Evolutionary conservation across 176 grass and related monocot species (phyloP), one percentile per base, ranked within the genome.

Genomic region (Oryza glumipatula): DNA sequence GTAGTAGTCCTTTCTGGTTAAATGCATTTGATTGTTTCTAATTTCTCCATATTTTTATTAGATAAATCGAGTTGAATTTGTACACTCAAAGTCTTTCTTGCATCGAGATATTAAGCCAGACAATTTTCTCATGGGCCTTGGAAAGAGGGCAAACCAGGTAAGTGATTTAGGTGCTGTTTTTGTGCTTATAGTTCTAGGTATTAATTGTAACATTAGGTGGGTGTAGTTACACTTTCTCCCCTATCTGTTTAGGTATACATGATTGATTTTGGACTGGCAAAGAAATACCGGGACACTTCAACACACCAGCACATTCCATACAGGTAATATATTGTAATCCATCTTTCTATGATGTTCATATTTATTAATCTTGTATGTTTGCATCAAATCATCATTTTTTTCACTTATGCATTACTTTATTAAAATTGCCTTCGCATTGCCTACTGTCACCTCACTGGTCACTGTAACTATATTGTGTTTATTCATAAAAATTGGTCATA

Each of bases 91-190:
- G 77, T 97, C 86, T 17, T 97, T 97, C 76, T 79, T 97, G 76
- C 94, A 97, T 78, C 85, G 94, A 87, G 94, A 97, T 82, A 97
- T 97, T 71, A 97, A 97, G 70, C 94, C 92, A 77, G 94, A 97
- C 78, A 97, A 97, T 88, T 97, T 97, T 80, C 88, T 97, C 24
- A 97, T 97, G 94, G 94, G 94, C 67, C 92, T 97, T 45, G 90
- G 88, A 78, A 87, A 85, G 76, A 91, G 92, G 85, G 78, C 86
- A 63, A 97, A 91, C 83, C 94, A 92, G 90, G 94, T 86, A 32
- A 70, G 36, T 67, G 24, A 30, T 80, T 67, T 79, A 58, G 48
- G 24, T 24, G 26, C 44, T 16, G 1, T 82, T 80, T 74, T 47
- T 67, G 9, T 70, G 23, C 21, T 67, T 79, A 46, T 28, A 60